phyloP scores from a whole-genome alignment of 768 basidiomycete genomes.

The Rhizopogon vulgaris region DNA sequence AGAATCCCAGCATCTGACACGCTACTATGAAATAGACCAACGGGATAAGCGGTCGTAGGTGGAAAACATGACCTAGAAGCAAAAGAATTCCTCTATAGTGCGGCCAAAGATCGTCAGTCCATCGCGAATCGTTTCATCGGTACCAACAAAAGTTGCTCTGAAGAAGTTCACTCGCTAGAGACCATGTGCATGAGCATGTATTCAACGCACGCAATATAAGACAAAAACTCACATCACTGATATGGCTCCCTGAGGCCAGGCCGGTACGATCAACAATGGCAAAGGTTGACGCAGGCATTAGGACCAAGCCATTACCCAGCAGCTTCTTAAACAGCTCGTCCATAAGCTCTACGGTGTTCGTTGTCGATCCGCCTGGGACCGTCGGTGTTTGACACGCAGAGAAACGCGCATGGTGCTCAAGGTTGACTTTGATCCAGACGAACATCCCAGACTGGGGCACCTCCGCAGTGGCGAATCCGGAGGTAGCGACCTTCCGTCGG shows the following conservation, averaged over 20 bases:
- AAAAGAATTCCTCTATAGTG: conserved; percentile 33
- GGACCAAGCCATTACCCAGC: conserved; percentile 35
- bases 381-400: conserved; percentile 13
- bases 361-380: conserved; percentile 16
- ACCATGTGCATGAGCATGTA: neutral
- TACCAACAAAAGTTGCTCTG: conserved; percentile 45
- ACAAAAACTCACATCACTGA: conserved; percentile 37
- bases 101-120: conserved; percentile 36
- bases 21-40: neutral
- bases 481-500: conserved; percentile 24
- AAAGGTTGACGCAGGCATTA: conserved; percentile 46
- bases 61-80: conserved; percentile 4
- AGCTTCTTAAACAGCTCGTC: conserved; percentile 41
- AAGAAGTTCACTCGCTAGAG: conserved; percentile 36
- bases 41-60: neutral
- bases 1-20: neutral
- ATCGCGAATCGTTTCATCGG: conserved; percentile 38
- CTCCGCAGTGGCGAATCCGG: conserved; percentile 30
- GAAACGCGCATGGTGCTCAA: conserved; percentile 38
- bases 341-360: conserved; percentile 41
- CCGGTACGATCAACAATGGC: conserved; percentile 28
- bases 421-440: conserved; percentile 43
- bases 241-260: conserved; percentile 20
- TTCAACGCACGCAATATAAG: neutral
- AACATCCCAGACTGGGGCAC: conserved; percentile 47